Evolutionary conservation across 768 basidiomycete genomes (phyloP), one percentile per base, ranked within the genome.

Genomic region (Podaxis sp.): DNA sequence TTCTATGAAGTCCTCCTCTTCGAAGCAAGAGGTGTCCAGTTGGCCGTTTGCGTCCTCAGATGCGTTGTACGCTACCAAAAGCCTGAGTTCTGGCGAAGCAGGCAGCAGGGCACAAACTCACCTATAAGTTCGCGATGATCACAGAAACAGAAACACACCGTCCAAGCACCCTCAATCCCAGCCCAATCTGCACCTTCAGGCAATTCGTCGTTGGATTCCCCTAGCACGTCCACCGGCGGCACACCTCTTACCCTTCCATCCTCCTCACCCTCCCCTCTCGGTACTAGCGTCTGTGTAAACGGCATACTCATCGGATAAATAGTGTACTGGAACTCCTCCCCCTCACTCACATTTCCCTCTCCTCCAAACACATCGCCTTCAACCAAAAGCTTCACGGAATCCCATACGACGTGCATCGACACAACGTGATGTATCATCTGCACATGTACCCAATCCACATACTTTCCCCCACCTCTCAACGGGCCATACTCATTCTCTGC

Each of bases 41-140:
- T 36, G 15, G 24, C 13, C 57, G 46, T 22, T 19, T 17, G 30
- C 40, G 9, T 61, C 71, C 57, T 68, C 64, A 17, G 70, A 66
- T 19, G 73, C 75, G 64, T 89, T 89, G 64, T 82, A 87, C 44
- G 75, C 85, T 87, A 55, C 24, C 22, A 52, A 44, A 39, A 24
- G 4, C 33, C 52, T 61, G 8, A 65, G 54, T 26, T 40, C 28
- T 15, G 24, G 42, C 40, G 59, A 4, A 56, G 33, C 53, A 30
- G 19, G 65, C 57, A 69, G 67, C 28, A 72, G 13, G 38, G 38
- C 55, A 5, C 56, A 13, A 12, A 76, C 87, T 71, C 68, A 90
- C 88, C 73, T 46, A 88, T 67, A 40, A 91, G 77, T 52, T 87
- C 86, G 4, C 86, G 74, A 68, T 91, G 88, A 69, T 91, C 88